Conservation (phyloP, 768 basidiomycete species). For the Roridomyces roridus region DNA sequence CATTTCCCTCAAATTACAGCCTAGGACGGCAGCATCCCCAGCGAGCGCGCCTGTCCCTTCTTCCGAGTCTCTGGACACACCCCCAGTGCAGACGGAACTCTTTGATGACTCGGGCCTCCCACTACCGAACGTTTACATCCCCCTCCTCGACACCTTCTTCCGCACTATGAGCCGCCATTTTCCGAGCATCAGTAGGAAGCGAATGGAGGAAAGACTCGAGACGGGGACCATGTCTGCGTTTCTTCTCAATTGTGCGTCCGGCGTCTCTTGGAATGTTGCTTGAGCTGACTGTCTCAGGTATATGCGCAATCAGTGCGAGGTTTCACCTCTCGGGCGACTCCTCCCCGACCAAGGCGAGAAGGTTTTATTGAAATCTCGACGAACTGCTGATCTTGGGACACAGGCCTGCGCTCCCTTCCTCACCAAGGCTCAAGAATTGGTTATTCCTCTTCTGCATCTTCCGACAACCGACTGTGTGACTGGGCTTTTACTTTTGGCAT, state of each 20-base stretch:
- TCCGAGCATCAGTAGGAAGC: slow-evolving; percentile 17
- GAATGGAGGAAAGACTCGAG: slow-evolving; percentile 17
- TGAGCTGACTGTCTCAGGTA: not conserved
- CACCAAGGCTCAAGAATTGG: slow-evolving; percentile 19
- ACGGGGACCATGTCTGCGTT: slow-evolving; percentile 22
- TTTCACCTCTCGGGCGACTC: not conserved
- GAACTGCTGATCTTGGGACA: no score
- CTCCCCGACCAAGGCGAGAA: not conserved
- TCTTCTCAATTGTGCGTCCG: slow-evolving; percentile 18
- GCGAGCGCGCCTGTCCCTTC: slow-evolving; percentile 3
- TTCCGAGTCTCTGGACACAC: not conserved
- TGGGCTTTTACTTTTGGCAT: slow-evolving; percentile 14
- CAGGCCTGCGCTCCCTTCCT: slow-evolving; percentile 18
- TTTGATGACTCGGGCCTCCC: slow-evolving; percentile 16
- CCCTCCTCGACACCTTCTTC: slow-evolving; percentile 18
- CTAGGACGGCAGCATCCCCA: not conserved
- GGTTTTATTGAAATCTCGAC: no score
- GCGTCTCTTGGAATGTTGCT: not conserved
- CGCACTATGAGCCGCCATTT: slow-evolving; percentile 13
- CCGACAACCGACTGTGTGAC: slow-evolving; percentile 15
- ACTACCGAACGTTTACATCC: slow-evolving; percentile 7
- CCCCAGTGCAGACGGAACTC: not conserved
- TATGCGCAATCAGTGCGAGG: slow-evolving; percentile 13
- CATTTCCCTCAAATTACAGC: slow-evolving; percentile 18
- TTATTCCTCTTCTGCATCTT: slow-evolving; percentile 16